Evolutionary conservation across 73 alveolate genomes (phyloP), one percentile per base, ranked within the genome.

Genomic region (Chromera velia): DNA sequence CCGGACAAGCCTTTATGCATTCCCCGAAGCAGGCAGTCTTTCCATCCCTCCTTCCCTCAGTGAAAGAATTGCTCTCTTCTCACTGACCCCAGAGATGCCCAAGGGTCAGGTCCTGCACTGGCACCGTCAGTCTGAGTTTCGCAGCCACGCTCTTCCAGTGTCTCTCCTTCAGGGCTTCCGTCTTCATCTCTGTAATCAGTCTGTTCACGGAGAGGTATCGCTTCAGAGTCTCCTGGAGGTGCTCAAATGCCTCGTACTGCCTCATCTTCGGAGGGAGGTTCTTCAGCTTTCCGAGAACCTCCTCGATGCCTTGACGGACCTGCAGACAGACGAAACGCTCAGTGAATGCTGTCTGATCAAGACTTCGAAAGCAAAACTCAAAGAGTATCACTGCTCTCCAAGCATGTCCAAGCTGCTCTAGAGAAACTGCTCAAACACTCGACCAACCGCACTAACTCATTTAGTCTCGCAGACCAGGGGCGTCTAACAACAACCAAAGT

Each of bases 101-200:
- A 68, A 88, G 82, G 24, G 70, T 72, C 9, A 73, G 30, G 32
- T 40, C 55, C 22, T 4, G 55, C 22, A 7, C 4, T 4, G 4
- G 55, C 22, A 40, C 55, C 4, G 55, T 93, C 34, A 95, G 87
- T 68, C 91, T 88, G 72, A 94, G 90, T 70, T 88, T 83, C 79
- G 81, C 71, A 27, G 90, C 89, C 46, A 95, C 87, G 64, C 81
- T 82, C 83, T 89, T 94, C 99, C 99, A 97, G 85, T 95, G 99
- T 13, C 91, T 49, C 48, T 81, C 97, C 78, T 97, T 97, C 94
- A 97, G 90, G 26, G 99, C 98, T 65, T 97, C 99, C 4, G 98
- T 91, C 78, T 96, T 94, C 70, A 55, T 55, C 32, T 55, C 70
- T 17, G 83, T 70, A 7, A 94, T 87, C 40, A 92, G 88, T 49